phyloP scores from a whole-genome alignment of 176 grass and related monocot species.

The Leersia perrieri region DNA sequence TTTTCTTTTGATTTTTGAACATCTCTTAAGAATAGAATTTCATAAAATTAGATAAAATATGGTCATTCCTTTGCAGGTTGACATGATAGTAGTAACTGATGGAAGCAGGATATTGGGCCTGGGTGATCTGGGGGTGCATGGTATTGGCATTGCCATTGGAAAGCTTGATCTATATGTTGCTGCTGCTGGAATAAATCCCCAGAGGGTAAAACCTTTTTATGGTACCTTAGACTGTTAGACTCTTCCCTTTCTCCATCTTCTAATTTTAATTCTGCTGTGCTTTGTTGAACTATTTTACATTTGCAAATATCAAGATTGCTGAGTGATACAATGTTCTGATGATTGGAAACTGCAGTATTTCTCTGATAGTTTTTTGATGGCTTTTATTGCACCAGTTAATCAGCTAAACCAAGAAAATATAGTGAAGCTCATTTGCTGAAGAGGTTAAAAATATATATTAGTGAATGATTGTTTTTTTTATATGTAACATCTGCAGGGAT shows the following conservation, averaged over 20 bases:
- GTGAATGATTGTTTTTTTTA: neutral
- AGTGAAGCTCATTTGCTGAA: constrained; percentile 7
- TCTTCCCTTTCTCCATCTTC: neutral
- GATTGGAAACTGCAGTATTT: neutral
- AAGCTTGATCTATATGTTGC: constrained; percentile 97
- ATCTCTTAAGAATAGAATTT: neutral
- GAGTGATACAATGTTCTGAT: neutral
- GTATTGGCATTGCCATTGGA: constrained; percentile 93
- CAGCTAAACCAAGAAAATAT: neutral
- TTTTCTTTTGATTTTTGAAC: constrained; percentile 6
- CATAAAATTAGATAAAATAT: constrained; percentile 13
- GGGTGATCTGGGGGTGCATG: constrained; percentile 97
- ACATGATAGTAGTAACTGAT: constrained; percentile 99
- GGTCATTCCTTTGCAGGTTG: constrained; percentile 54
- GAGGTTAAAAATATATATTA: neutral
- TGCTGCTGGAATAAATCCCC: constrained; percentile 98
- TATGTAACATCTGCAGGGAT: constrained; percentile 7
- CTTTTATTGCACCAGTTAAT: neutral
- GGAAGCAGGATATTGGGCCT: constrained; percentile 98
- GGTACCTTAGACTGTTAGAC: constrained; percentile 10
- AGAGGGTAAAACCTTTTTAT: constrained; percentile 62
- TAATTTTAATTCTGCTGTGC: neutral
- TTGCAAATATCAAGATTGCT: neutral
- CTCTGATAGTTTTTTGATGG: neutral
- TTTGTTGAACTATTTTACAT: too few relatives aligned